Base-by-base conservation (phyloP, 345 rosid species). In the Citropsis articulata region DNA sequence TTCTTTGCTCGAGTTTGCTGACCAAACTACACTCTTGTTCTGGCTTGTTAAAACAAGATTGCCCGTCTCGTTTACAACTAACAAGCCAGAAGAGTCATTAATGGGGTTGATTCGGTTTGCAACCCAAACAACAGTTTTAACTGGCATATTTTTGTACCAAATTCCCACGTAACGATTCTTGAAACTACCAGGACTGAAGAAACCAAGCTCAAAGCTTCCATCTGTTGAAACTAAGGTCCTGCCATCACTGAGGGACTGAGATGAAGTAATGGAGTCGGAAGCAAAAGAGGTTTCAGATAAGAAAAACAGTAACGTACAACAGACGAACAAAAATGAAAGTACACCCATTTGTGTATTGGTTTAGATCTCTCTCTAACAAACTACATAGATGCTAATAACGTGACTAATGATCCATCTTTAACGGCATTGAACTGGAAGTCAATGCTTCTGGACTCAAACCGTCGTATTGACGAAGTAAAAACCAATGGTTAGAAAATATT, bases 101-200 rank as follows among this genome's bases (percentile, higher is more conserved):
- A 90, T 80, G 5, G 89, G 88, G n/a, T 35, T 53, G 61, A 74
- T 82, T 63, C 90, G 61, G 70, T 90, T 86, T 28, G 93, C 90
- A 16, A 88, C 90, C 91, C 90, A 90, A 45, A 42, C 91, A 38
- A 84, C 81, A 2, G 86, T 86, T 66, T 56, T 71, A 0, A 2
- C 77, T 6, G 85, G 78, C 57, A 87, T 81, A 12, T 75, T 79
- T 77, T 82, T 86, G 83, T 83, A 88, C 90, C 92, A 87, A 19
- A 90, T 85, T 72, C 92, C 94, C 7, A 88, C 25, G 55, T 85
- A 90, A 70, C 81, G 82, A 9, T 79, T 84, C 28, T 21, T 24
- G 35, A 89, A 86, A 66, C 73, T 80, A 0, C 60, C 70, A 19
- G 88, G 86, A 71, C 80, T 81, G 83, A 83, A 84, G 71, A 86